Base-by-base conservation (phyloP, 352 stramenopile species). In the Phytophthora agathidicida region DNA sequence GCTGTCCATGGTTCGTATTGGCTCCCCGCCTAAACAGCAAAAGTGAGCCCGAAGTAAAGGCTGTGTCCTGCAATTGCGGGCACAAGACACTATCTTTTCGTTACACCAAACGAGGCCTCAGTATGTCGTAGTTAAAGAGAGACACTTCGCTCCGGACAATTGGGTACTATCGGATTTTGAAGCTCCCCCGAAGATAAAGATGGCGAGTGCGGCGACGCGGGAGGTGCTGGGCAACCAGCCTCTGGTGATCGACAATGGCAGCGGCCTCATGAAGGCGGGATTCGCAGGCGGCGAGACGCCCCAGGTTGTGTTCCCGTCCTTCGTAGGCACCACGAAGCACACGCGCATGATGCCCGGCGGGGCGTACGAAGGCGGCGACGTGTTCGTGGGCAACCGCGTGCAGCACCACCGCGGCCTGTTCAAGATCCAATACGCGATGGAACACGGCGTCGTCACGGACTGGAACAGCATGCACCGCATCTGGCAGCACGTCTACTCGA, bases 401-500 rank as follows among this genome's bases (percentile, higher is more conserved):
- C 73, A 88, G 63, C 80, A 92, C 46, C 83, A 94, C 66, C 84
- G 84, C 47, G 84, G 84, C 14, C 68, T 94, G 43, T 94, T 94
- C 67, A 80, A 72, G 48, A 88, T 94, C 53, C 80, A 91, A 51
- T 88, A 94, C 61, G 84, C 84, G 44, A 93, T 97, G 81, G 80
- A 96, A 68, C 84, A 93, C 47, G 90, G 90, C 38, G 70, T 96
- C 3, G 79, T 96, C 35, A 84, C 73, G 39, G 80, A 96, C 73
- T 95, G 85, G 83, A 88, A 81, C 46, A 73, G 68, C 36, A 95
- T 97, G 86, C 84, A 96, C 47, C 84, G 85, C 43, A 88, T 97
- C 60, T 91, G 89, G 88, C 75, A 96, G 64, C 88, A 96, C 61
- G 74, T 96, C 16, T 96, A 95, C 70, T 88, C 87, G 20, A 93